Percentiles rank a stretch among this genome's conserved stretches.
Evolutionary conservation across 805 yeast genomes (phyloP).

Genomic region (Saccharomycopsis vini): DNA sequence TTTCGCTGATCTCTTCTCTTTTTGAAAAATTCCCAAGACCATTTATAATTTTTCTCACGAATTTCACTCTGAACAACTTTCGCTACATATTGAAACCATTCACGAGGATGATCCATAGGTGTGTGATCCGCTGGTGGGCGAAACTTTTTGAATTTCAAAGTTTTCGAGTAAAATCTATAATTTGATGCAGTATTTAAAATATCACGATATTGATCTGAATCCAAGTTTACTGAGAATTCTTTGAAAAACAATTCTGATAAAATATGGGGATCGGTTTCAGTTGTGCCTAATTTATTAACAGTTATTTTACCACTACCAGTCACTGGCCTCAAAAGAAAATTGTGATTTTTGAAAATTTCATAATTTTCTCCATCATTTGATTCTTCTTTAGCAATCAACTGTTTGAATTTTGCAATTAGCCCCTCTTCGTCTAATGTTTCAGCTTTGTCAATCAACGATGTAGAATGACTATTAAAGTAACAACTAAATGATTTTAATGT

Average conservation of each 20-base stretch:
- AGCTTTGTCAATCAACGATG: slow-evolving; percentile 39
- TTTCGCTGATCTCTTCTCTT: slow-evolving; percentile 65
- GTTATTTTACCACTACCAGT: slow-evolving; percentile 80
- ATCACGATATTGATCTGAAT: slow-evolving; percentile 77
- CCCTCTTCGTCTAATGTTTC: slow-evolving; percentile 28
- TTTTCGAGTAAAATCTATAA: slow-evolving; percentile 67
- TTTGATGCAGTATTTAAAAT: slow-evolving; percentile 73
- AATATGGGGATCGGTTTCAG: slow-evolving; percentile 60
- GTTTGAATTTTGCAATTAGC: slow-evolving; percentile 40
- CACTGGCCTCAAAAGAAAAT: slow-evolving; percentile 74
- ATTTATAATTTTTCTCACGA: slow-evolving; percentile 66
- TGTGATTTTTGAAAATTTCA: slow-evolving; percentile 26
- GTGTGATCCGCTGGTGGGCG: slow-evolving; percentile 47
- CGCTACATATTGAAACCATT: slow-evolving; percentile 80
- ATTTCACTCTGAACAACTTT: slow-evolving; percentile 69
- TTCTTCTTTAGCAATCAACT: slow-evolving; percentile 28
- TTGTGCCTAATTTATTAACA: slow-evolving; percentile 69
- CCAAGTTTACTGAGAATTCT: slow-evolving; percentile 80
- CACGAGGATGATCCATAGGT: slow-evolving; percentile 52
- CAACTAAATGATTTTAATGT: slow-evolving; percentile 65
- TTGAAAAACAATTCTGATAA: slow-evolving; percentile 72
- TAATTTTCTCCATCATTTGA: slow-evolving; percentile 22
- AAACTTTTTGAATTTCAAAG: slow-evolving; percentile 61
- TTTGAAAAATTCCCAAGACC: slow-evolving; percentile 84
- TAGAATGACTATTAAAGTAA: slow-evolving; percentile 73